Conservation (phyloP, 148 eudicot genomes). For the Chenopodium album region DNA sequence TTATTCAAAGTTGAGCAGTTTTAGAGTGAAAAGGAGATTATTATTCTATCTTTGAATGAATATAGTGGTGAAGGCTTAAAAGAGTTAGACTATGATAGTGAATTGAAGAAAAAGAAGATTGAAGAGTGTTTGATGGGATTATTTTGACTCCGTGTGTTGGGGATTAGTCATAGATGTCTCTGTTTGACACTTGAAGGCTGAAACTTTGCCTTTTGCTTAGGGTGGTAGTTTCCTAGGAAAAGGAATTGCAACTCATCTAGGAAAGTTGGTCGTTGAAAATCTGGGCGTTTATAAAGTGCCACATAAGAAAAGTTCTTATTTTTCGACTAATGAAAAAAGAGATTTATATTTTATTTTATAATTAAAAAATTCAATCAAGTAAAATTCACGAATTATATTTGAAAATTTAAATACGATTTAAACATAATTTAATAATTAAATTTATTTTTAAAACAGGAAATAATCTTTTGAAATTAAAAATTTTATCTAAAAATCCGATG, state of each 20-base stretch:
- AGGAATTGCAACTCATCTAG: not conserved
- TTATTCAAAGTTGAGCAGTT: not conserved
- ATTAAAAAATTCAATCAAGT: no score
- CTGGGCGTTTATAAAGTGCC: no score
- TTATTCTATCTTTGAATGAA: no score
- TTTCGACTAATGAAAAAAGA: no score
- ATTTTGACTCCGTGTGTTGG: not conserved
- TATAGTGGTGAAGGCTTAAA: not conserved
- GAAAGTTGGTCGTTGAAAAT: not conserved
- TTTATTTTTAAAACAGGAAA: no score
- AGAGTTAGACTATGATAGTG: not conserved
- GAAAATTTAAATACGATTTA: no score
- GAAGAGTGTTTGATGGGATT: not conserved
- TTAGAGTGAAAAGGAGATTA: not conserved
- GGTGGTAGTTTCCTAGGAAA: not conserved
- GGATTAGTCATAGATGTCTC: conserved; percentile 3
- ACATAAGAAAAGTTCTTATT: no score
- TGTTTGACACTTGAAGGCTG: conserved; percentile 4
- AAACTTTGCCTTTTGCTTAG: not conserved
- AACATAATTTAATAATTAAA: no score
- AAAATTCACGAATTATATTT: no score
- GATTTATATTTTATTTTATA: no score
- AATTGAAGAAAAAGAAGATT: not conserved
- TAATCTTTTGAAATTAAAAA: no score
- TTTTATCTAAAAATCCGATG: no score